These are phyloP conservation scores for Alternaria alternata DNA, from an alignment of 2,329 filamentous ascomycete genomes.

Conservation along the genomic window DNA sequence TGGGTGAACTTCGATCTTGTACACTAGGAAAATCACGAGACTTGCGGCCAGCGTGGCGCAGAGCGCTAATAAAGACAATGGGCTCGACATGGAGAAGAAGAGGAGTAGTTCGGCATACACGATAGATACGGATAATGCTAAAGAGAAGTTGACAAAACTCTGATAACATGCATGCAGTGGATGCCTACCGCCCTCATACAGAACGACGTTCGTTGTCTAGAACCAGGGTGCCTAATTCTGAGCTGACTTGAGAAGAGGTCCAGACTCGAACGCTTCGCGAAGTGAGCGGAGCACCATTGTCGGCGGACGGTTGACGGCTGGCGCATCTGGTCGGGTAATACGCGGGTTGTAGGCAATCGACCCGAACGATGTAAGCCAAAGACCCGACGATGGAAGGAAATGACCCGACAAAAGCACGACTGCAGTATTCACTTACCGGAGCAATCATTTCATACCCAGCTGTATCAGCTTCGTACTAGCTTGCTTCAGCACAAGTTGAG, in stretches of 20 bases:
- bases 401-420: not conserved
- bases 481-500: not conserved
- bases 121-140: not conserved
- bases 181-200: not conserved
- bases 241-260: too few relatives aligned
- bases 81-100: too few relatives aligned
- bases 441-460: not conserved
- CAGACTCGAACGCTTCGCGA: too few relatives aligned
- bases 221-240: not conserved
- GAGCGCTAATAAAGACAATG: not conserved
- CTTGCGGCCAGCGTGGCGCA: not conserved
- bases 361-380: constrained; percentile 16
- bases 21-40: constrained; percentile 1
- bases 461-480: not conserved
- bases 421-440: not conserved
- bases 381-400: not conserved
- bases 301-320: not conserved
- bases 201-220: not conserved
- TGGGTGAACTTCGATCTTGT: not conserved
- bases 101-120: not conserved
- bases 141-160: not conserved
- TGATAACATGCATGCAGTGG: not conserved
- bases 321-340: not conserved
- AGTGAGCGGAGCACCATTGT: not conserved
- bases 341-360: not conserved